phyloP scores from a whole-genome alignment of 1,139 yeast species.

The Zhuliangozyma blackwelliae region DNA sequence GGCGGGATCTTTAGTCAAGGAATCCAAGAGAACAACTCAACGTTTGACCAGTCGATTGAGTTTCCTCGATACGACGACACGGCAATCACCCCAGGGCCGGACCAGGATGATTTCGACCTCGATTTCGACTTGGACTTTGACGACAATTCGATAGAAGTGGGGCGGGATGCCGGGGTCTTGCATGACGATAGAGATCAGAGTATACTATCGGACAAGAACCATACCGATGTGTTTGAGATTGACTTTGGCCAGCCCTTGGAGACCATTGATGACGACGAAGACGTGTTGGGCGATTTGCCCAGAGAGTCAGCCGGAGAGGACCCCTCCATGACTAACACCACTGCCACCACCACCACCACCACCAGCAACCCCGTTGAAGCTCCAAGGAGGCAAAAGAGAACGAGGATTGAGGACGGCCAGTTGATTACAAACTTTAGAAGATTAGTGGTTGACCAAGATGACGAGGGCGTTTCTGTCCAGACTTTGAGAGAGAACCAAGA shows the following conservation, averaged over 20 bases:
- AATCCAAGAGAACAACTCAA: conserved; percentile 11
- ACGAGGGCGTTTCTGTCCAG: conserved; percentile 34
- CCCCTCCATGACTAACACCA: too few relatives aligned
- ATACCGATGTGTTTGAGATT: conserved; percentile 16
- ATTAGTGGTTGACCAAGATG: conserved; percentile 30
- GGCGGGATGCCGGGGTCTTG: conserved; percentile 34
- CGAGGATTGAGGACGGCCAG: conserved; percentile 37
- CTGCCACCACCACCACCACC: conserved; percentile 7
- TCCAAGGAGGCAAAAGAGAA: conserved; percentile 18
- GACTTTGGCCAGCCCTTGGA: conserved; percentile 31
- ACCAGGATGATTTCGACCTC: conserved; percentile 44
- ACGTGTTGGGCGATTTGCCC: conserved; percentile 8
- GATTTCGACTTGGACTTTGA: conserved; percentile 46
- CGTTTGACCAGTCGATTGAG: conserved; percentile 53
- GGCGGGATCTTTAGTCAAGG: conserved; percentile 10
- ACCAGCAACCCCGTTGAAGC: conserved; percentile 5
- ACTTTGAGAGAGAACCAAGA: conserved; percentile 30
- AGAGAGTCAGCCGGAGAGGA: conserved; percentile 16
- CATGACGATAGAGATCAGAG: conserved; percentile 14
- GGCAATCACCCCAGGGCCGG: conserved; percentile 11
- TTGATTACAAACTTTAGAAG: conserved; percentile 38
- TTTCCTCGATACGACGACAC: conserved; percentile 42
- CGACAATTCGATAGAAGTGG: conserved; percentile 45
- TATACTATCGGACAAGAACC: conserved; percentile 21
- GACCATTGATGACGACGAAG: conserved; percentile 19